Base-by-base conservation (phyloP, 345 rosid species). In the Citrus trifoliata region DNA sequence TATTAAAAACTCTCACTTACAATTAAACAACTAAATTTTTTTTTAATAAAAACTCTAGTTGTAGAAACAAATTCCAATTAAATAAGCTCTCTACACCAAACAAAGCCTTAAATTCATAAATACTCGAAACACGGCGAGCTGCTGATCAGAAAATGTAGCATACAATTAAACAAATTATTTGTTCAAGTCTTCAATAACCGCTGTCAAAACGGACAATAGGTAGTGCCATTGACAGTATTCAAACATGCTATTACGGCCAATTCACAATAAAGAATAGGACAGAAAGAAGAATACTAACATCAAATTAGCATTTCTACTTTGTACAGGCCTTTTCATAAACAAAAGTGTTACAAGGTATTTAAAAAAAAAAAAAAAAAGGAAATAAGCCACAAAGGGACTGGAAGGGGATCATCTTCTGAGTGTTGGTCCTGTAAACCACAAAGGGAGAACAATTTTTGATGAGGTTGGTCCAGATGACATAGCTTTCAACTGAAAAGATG, bases 311-410 rank as follows among this genome's bases (percentile, higher is more conserved):
- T 73, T 67, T 51, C 76, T 38, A 83, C 71, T 76, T 73, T 80
- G 80, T 77, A 80, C 76, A 83, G 56, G 38, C 76, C 61, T n/a
- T 63, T 30, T 33, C 76, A 70, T 68, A 70, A 78, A 67, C 61
- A 75, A 71, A 70, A 10, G 62, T 70, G 68, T 58, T 12, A 65
- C 18, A 74, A 72, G 53, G 46, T 40, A 3, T 33, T 33, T 33
- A 4, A 32, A 32, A 33, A 67, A 76, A 80, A 33, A 67, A 76
- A 80, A 51, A 18, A 51, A 18, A 4, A 14, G 13, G 7, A 51
- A 51, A 51, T 16, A 51, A 51, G 18, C 51, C 51, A 42, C 51
- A 42, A 10, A 42, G 51, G 51, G 21, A 16, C 21, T 4, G 22
- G 56, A 51, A 62, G 63, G 61, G 64, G 46, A 9, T 73, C 77